Percentiles rank a stretch among this genome's conserved stretches.
Conservation (phyloP, 805 yeast species). For the Kodamaea hsintzibuensis region DNA sequence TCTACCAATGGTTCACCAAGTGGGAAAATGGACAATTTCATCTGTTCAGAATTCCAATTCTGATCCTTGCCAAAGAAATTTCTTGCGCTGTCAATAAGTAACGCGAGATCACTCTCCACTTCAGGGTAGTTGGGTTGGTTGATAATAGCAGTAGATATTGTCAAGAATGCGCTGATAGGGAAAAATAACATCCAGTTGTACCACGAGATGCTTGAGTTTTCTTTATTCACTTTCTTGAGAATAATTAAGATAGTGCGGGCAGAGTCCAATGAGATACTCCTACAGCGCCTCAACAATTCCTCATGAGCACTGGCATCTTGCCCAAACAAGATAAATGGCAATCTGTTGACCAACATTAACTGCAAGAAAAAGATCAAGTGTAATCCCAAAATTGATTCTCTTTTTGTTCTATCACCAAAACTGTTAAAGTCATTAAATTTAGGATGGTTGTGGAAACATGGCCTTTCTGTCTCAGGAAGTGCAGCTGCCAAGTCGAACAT, state of each 20-base stretch:
- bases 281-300: slow-evolving; percentile 21
- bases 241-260: slow-evolving; percentile 39
- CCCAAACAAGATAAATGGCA: slow-evolving; percentile 25
- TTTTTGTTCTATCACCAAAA: not conserved
- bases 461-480: slow-evolving; percentile 22
- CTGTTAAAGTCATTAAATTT: slow-evolving; percentile 20
- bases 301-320: slow-evolving; percentile 15
- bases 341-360: slow-evolving; percentile 37
- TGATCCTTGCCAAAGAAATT: slow-evolving; percentile 16
- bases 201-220: slow-evolving; percentile 22
- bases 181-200: slow-evolving; percentile 34
- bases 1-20: slow-evolving; percentile 14
- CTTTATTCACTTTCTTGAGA: slow-evolving; percentile 21
- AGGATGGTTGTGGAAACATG: slow-evolving; percentile 36
- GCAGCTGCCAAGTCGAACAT: slow-evolving; percentile 26
- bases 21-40: slow-evolving; percentile 1
- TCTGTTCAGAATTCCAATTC: not conserved
- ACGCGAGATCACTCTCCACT: slow-evolving; percentile 26
- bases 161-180: slow-evolving; percentile 32
- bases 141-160: slow-evolving; percentile 18
- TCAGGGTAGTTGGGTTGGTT: slow-evolving; percentile 32
- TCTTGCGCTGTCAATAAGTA: slow-evolving; percentile 26
- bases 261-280: slow-evolving; percentile 33
- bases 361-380: slow-evolving; percentile 37
- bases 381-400: slow-evolving; percentile 20